These are phyloP conservation scores for Yamagishiella unicocca DNA, from an alignment of 139 green algal genomes.

Conservation along the genomic window DNA sequence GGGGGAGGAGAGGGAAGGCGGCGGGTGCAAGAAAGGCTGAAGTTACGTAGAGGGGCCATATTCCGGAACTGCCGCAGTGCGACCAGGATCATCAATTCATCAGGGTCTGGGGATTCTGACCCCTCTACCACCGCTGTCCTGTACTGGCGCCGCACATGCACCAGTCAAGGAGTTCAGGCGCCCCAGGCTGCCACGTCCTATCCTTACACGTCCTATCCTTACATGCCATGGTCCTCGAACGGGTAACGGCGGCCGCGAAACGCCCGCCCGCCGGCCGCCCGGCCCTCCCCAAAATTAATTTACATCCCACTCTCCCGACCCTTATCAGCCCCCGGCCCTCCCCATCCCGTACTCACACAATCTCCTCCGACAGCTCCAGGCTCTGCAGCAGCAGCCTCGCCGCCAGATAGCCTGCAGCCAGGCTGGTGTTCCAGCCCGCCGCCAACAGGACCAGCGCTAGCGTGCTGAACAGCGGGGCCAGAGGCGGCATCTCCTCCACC, in stretches of 20 bases:
- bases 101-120: too few relatives aligned
- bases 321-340: too few relatives aligned
- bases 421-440: background rate
- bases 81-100: too few relatives aligned
- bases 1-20: too few relatives aligned
- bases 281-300: background rate
- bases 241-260: background rate
- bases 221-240: background rate
- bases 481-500: background rate
- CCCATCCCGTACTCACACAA: background rate
- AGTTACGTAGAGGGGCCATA: too few relatives aligned
- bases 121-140: too few relatives aligned
- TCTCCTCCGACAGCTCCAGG: constrained; percentile 13
- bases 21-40: too few relatives aligned
- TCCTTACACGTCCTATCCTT: background rate
- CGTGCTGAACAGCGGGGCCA: background rate
- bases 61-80: too few relatives aligned
- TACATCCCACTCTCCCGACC: background rate
- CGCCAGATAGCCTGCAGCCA: constrained; percentile 2
- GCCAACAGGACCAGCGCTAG: background rate
- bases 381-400: background rate
- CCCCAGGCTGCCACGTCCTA: background rate
- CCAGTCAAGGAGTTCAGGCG: too few relatives aligned
- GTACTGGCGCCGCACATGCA: too few relatives aligned
- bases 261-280: too few relatives aligned